phyloP scores from a whole-genome alignment of 2,329 filamentous ascomycete genomes.

The Fusarium torulosum region DNA sequence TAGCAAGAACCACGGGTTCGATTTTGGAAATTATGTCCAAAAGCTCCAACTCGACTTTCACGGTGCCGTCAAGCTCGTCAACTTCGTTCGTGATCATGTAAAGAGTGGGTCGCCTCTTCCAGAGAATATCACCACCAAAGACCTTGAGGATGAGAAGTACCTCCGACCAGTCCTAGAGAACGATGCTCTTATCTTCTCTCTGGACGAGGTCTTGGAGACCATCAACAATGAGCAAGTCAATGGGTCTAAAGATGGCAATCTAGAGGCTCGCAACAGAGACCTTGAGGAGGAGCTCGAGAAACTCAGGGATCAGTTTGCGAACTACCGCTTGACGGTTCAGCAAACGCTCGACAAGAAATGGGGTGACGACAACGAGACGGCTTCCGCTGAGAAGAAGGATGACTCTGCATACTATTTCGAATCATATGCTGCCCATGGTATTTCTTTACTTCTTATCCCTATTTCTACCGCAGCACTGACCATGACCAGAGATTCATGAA shows the following conservation, averaged over 20 bases:
- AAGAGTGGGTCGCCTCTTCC: constrained; percentile 62
- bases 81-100: constrained; percentile 69
- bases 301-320: constrained; percentile 71
- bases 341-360: constrained; percentile 75
- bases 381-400: constrained; percentile 50
- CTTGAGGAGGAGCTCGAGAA: constrained; percentile 72
- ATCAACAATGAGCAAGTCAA: constrained; percentile 58
- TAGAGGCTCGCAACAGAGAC: constrained; percentile 64
- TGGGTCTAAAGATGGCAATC: constrained; percentile 50
- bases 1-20: constrained; percentile 74
- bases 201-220: constrained; percentile 77
- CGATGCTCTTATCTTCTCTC: constrained; percentile 86
- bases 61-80: constrained; percentile 79
- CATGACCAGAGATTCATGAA: constrained; percentile 81
- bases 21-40: constrained; percentile 72
- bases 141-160: constrained; percentile 82
- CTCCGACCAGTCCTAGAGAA: constrained; percentile 89
- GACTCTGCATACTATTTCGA: constrained; percentile 66
- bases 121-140: constrained; percentile 68
- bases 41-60: constrained; percentile 76
- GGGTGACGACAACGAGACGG: constrained; percentile 64
- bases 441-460: constrained; percentile 32
- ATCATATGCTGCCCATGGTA: constrained; percentile 73
- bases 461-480: constrained; percentile 8
- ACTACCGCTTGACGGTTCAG: constrained; percentile 74